Conservation (phyloP, 2,329 filamentous ascomycete species). For the Calonectria hongkongensis region DNA sequence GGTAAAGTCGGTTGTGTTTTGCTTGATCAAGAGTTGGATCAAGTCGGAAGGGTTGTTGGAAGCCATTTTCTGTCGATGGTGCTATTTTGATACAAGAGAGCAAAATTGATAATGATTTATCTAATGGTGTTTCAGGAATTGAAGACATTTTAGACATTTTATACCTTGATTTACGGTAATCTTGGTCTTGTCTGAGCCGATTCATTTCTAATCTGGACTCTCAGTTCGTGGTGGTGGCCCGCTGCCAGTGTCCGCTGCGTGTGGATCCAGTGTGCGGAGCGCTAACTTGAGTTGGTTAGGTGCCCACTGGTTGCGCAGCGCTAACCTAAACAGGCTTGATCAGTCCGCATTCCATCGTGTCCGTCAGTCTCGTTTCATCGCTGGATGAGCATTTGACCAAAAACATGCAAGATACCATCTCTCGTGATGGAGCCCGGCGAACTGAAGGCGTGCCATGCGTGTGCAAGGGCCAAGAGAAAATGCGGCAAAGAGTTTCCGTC, state of each 20-base stretch:
- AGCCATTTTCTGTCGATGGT: background rate
- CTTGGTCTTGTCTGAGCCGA: background rate
- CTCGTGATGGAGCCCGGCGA: conserved; percentile 2
- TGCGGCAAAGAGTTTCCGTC: conserved; percentile 46
- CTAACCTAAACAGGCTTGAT: background rate
- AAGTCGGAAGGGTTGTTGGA: conserved; percentile 16
- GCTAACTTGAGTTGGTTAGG: background rate
- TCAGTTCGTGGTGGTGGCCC: background rate
- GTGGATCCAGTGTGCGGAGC: background rate
- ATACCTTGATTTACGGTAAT: background rate
- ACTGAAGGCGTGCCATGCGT: conserved; percentile 40
- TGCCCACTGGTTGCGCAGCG: background rate
- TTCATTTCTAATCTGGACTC: no score
- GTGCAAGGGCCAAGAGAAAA: conserved; percentile 46
- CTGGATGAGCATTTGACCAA: background rate
- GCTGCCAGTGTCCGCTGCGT: background rate
- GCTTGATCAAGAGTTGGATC: conserved; percentile 25
- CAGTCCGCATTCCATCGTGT: background rate
- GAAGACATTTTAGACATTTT: background rate
- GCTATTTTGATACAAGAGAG: background rate
- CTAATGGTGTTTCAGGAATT: background rate
- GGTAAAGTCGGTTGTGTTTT: conserved; percentile 31
- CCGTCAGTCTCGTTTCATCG: background rate
- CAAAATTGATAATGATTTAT: no score
- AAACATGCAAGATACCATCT: background rate